Percentiles rank a stretch among this genome's conserved stretches.
phyloP scores from a whole-genome alignment of 345 rosid genomes.

The Eucalyptus tenuipes region DNA sequence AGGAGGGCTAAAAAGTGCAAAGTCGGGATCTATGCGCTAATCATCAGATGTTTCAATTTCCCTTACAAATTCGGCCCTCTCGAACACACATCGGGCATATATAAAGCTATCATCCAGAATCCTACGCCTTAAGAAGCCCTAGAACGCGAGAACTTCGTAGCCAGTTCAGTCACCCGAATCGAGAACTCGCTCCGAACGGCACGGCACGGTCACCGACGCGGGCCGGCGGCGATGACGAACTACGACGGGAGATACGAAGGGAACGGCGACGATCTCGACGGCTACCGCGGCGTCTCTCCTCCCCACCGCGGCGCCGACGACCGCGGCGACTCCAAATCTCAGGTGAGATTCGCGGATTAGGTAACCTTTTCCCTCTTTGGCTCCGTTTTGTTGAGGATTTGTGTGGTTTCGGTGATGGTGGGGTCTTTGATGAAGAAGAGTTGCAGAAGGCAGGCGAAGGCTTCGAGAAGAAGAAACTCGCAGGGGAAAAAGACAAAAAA shows the following conservation, averaged over 20 bases:
- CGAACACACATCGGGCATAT: background rate
- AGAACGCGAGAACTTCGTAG: background rate
- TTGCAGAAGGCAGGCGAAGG: too few relatives aligned
- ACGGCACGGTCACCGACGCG: background rate
- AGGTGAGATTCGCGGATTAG: conserved; percentile 16
- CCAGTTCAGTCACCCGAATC: background rate
- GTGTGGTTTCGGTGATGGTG: too few relatives aligned
- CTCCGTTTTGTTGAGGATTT: too few relatives aligned
- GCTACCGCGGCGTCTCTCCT: conserved; percentile 31
- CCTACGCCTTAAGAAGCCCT: background rate
- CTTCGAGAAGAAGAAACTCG: too few relatives aligned
- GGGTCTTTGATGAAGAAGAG: too few relatives aligned
- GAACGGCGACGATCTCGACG: conserved; percentile 40
- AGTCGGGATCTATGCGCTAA: too few relatives aligned
- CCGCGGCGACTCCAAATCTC: conserved; percentile 45
- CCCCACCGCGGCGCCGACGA: conserved; percentile 47
- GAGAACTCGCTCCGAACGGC: background rate
- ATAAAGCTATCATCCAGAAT: background rate
- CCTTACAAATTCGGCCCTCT: background rate
- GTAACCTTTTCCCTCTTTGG: too few relatives aligned
- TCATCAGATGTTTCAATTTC: background rate
- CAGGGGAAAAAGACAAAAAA: too few relatives aligned
- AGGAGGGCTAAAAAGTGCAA: too few relatives aligned
- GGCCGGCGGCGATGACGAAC: conserved; percentile 35
- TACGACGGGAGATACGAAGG: conserved; percentile 52